Conservation (phyloP, 1,139 yeast genomes). For the Insectozyma bohioensis region DNA sequence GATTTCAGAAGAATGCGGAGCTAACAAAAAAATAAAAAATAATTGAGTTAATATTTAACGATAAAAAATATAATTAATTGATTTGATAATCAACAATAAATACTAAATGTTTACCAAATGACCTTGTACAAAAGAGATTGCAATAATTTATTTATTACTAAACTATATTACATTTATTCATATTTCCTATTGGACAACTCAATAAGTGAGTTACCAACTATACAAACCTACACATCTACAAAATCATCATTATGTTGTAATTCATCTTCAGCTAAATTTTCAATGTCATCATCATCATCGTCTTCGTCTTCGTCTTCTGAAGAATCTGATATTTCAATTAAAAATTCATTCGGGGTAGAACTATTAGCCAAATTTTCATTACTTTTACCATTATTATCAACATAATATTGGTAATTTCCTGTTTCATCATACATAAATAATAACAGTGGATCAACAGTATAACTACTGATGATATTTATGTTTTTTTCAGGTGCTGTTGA, state of each 20-base stretch:
- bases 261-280: slow-evolving; percentile 23
- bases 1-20: no score
- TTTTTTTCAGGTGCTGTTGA: slow-evolving; percentile 12
- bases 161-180: no score
- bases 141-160: no score
- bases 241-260: slow-evolving; percentile 31
- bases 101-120: no score
- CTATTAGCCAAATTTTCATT: slow-evolving; percentile 10
- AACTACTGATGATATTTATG: slow-evolving; percentile 31
- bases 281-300: slow-evolving; percentile 7
- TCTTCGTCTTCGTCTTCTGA: slow-evolving; percentile 20
- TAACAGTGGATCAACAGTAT: slow-evolving; percentile 30
- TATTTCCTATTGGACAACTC: no score
- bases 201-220: no score
- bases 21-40: no score
- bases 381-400: slow-evolving; percentile 19
- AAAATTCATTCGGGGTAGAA: slow-evolving; percentile 19
- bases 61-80: no score
- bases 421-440: slow-evolving; percentile 22
- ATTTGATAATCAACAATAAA: no score
- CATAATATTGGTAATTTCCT: slow-evolving; percentile 30
- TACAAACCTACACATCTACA: slow-evolving; percentile 15
- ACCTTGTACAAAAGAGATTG: no score
- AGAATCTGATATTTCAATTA: slow-evolving; percentile 20
- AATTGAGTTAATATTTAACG: no score